Evolutionary conservation across 345 rosid genomes (phyloP), one percentile per base, ranked within the genome.

Genomic region (Linum tenue): DNA sequence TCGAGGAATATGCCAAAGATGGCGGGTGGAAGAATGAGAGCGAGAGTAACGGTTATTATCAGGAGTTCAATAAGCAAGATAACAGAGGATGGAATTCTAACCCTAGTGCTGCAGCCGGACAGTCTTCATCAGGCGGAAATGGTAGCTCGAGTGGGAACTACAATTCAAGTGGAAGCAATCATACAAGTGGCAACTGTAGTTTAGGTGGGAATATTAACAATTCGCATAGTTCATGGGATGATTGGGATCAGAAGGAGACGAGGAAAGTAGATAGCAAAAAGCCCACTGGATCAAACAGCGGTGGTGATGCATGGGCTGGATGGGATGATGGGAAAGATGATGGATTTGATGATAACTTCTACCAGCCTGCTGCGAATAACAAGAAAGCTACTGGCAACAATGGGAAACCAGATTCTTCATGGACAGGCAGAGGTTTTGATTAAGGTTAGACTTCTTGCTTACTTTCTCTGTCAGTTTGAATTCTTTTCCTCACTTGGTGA

Each of bases 361-460:
- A 86, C 63, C 87, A 90, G 39, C 80, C 73, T 43, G 77, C 84
- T 55, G 72, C 9, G 44, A 41, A 41, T 4, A 41, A 76, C 73
- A 84, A 79, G 75, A 82, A 82, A 65, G 60, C 81, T 60, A 78
- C 66, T 55, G 83, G 79, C 59, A 70, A 74, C 63, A 88, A 82
- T 61, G 92, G 88, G 64, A 91, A 91, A 73, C 67, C 92, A 59
- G 92, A 87, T 80, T 62, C 70, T 60, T 59, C 85, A 37, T 88
- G 99, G 97, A 88, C 96, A 0, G 92, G 87, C 61, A 95, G 97
- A 72, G 95, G 99, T 77, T 94, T 90, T 75, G 76, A 71, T 63
- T 91, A 80, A 77, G 81, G 88, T 84, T 66, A 65, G 84, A 22
- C 31, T 22, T 22, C 31, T 22, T 22, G 31, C 31, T 22, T 53